A percentile compares a stretch with the other conserved stretches of the same genome.
Evolutionary conservation across 2,329 filamentous ascomycete genomes (phyloP).

Genomic region (Nakataea oryzae): DNA sequence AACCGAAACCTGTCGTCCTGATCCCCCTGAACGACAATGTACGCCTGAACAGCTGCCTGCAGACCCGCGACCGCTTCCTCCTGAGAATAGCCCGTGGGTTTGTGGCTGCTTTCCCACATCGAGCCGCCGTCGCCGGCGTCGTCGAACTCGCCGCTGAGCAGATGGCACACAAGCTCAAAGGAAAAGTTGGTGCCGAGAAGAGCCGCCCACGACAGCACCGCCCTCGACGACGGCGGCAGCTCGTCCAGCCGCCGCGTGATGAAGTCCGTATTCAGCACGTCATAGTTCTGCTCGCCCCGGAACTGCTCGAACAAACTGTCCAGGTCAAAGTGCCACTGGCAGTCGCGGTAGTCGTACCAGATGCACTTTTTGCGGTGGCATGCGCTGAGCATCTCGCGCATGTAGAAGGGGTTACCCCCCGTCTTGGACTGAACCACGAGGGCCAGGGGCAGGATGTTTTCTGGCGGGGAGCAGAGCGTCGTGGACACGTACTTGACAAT

Average conservation of each 20-base stretch:
- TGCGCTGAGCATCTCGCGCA: constrained; percentile 80
- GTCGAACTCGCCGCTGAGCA: constrained; percentile 67
- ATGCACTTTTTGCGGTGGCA: constrained; percentile 82
- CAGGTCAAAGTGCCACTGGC: constrained; percentile 74
- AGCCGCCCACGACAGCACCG: constrained; percentile 78
- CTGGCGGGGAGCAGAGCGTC: constrained; percentile 63
- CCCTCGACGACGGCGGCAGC: constrained; percentile 61
- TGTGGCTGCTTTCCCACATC: constrained; percentile 15
- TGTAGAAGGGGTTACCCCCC: constrained; percentile 80
- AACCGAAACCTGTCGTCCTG: constrained; percentile 83
- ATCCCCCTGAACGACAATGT: constrained; percentile 71
- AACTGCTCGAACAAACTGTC: constrained; percentile 83
- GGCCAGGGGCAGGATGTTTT: constrained; percentile 67
- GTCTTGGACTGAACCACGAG: constrained; percentile 85
- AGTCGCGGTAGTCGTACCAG: constrained; percentile 80
- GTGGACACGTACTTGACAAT: constrained; percentile 73
- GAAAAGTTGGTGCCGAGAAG: constrained; percentile 75
- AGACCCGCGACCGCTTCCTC: constrained; percentile 65
- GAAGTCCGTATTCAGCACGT: constrained; percentile 74
- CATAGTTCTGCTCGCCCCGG: constrained; percentile 64
- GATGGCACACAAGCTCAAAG: constrained; percentile 66
- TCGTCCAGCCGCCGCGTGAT: constrained; percentile 69
- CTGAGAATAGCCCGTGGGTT: constrained; percentile 45
- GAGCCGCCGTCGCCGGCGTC: constrained; percentile 25
- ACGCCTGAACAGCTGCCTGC: constrained; percentile 71